Base-by-base conservation (phyloP, 768 basidiomycete genomes). In the Candolleomyces efflorescens region DNA sequence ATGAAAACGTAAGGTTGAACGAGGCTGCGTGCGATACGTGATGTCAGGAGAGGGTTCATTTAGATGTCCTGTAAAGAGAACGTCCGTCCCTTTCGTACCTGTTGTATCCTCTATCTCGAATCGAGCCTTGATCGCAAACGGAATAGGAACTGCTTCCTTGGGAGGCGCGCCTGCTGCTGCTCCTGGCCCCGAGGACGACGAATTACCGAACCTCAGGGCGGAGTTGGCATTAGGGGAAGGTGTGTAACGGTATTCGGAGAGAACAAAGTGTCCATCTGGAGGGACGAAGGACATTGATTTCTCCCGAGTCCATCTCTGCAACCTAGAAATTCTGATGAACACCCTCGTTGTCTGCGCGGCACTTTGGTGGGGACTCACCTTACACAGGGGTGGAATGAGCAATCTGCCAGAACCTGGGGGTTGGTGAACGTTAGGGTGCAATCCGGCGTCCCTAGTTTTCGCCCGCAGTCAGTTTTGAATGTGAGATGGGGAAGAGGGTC, bases 341-440 rank as follows among this genome's bases (percentile, higher is more conserved):
- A n/a, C n/a, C n/a, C n/a, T n/a, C n/a, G n/a, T n/a, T n/a, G n/a
- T n/a, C n/a, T n/a, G n/a, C n/a, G n/a, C n/a, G n/a, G n/a, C n/a
- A n/a, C n/a, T n/a, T n/a, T n/a, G n/a, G n/a, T n/a, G 23, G 24
- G 53, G 17, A 55, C 83, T 58, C 69, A 92, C 92, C 95, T 82
- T 56, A 98, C 86, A 68, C 94, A 97, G 27, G 94, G 85, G 69
- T 98, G 96, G 70, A 98, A 96, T 1, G 90, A 84, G 60, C 87
- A 89, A 63, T 95, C 91, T 1, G 76, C 77, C 64, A 94, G 74
- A 27, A 84, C 80, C 63, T 83, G 82, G 0, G 90, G 80, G 68
- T 92, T 93, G 6, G 82, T 78, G 68, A 96, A 90, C 13, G 81
- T 84, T 57, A 96, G 69, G 1, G 86, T 75, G 54, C 95, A 79